Base-by-base conservation (phyloP, 2,329 filamentous ascomycete genomes). In the Pseudocercospora musae region DNA sequence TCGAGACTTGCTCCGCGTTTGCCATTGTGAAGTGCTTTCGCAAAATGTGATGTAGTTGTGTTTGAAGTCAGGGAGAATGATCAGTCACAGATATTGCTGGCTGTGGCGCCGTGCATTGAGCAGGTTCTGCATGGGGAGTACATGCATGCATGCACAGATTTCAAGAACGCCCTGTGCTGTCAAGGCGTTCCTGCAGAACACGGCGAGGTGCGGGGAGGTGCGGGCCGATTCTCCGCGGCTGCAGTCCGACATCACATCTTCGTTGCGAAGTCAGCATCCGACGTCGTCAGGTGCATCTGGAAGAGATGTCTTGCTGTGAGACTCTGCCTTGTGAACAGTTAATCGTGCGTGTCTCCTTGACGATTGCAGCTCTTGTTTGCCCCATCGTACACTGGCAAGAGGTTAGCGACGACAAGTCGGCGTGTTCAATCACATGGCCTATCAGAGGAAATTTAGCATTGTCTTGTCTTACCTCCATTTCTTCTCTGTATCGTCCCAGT, bases 401-500 rank as follows among this genome's bases (percentile, higher is more conserved):
- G 9, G 52, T 54, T 31, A 54, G 52, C 52, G 4, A 40, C 37
- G 37, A 40, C 15, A 40, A 7, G 15, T 40, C 29, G 13, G 29
- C 5, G 18, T 13, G 3, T 23, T 8, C 3, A 11, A 5, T 18
- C 27, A 18, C 31, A 6, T 33, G 15, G 25, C 29, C 9, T 3
- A 29, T 31, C 49, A 29, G n/a, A 37, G 18, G 11, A 40, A 44
- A 4, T 27, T 57, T 10, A n/a, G 15, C 18, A 20, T 44, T 10
- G n/a, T n/a, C 33, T 44, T 10, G n/a, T n/a, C 33, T n/a, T 48
- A 60, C 25, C 62, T 62, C 77, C 77, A 79, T 7, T 62, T 57
- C 37, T 69, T 61, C 9, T 56, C 68, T 33, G 63, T 44, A 9
- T 67, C 58, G 65, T 80, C 70, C 68, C 74, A 80, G 9, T 74